These are phyloP conservation scores for Dictyophora rubrovolvata DNA, from an alignment of 768 basidiomycete species.

Conservation along the genomic window DNA sequence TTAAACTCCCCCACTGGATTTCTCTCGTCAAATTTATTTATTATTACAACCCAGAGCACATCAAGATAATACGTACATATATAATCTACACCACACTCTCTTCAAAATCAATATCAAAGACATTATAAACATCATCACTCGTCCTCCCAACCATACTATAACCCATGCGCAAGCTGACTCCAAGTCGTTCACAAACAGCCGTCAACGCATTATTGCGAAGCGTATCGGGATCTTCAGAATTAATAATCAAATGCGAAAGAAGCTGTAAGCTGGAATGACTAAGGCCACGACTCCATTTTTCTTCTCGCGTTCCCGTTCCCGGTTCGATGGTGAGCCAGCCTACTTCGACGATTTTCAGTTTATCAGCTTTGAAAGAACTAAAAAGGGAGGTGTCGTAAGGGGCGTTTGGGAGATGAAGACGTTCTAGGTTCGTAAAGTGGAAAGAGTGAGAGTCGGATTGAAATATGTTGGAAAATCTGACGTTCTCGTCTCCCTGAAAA, in stretches of 20 bases:
- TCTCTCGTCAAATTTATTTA: no score
- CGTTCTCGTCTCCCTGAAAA: neutral
- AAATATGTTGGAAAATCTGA: neutral
- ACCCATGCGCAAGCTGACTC: neutral
- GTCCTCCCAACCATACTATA: neutral
- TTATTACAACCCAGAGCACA: no score
- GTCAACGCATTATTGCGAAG: neutral
- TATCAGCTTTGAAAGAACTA: conserved; percentile 9
- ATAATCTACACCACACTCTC: neutral
- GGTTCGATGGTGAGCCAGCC: conserved; percentile 2
- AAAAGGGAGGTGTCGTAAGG: conserved; percentile 5
- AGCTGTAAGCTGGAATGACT: neutral
- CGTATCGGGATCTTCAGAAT: conserved; percentile 1
- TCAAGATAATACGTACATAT: no score
- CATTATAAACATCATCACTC: neutral
- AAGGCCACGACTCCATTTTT: conserved; percentile 2
- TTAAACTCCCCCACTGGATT: no score
- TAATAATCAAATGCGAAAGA: neutral
- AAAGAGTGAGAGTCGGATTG: neutral
- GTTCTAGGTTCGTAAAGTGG: conserved; percentile 7
- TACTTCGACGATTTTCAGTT: conserved; percentile 9
- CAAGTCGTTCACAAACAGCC: neutral
- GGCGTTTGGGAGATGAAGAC: conserved; percentile 6
- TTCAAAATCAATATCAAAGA: neutral
- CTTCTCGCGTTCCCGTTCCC: neutral